Conservation (phyloP, 2,329 filamentous ascomycete genomes). For the Calonectria pauciramosa region DNA sequence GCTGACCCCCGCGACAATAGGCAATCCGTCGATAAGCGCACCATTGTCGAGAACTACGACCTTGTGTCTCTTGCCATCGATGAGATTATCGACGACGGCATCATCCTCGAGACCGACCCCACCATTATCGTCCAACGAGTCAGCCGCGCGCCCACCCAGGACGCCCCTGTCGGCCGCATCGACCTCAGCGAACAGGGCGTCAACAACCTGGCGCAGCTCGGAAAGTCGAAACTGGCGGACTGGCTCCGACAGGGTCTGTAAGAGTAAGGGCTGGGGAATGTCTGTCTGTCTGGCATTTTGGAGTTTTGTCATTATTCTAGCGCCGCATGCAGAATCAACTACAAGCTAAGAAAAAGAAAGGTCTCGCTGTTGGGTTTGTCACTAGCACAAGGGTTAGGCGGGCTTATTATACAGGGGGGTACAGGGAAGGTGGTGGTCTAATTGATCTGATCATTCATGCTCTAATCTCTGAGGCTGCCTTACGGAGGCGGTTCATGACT, state of each 20-base stretch:
- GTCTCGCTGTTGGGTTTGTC: slow-evolving; percentile 39
- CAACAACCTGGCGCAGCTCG: slow-evolving; percentile 93
- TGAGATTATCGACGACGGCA: slow-evolving; percentile 94
- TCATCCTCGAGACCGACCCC: slow-evolving; percentile 97
- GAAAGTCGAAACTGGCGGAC: slow-evolving; percentile 91
- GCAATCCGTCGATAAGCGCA: slow-evolving; percentile 97
- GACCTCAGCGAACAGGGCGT: slow-evolving; percentile 96
- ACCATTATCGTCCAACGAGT: slow-evolving; percentile 94
- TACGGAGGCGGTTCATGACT: slow-evolving; percentile 86
- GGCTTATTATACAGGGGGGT: slow-evolving; percentile 42
- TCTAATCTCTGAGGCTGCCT: slow-evolving; percentile 77
- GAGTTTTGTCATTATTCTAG: slow-evolving; percentile 48
- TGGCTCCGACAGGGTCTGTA: slow-evolving; percentile 88
- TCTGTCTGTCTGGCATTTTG: slow-evolving; percentile 34
- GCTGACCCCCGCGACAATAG: slow-evolving; percentile 58
- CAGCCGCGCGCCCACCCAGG: slow-evolving; percentile 90
- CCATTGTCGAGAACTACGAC: slow-evolving; percentile 98
- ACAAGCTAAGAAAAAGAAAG: slow-evolving; percentile 40
- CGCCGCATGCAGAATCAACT: slow-evolving; percentile 44
- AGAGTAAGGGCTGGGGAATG: slow-evolving; percentile 36
- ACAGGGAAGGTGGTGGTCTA: slow-evolving; percentile 44
- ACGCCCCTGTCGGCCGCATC: slow-evolving; percentile 93
- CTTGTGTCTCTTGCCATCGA: slow-evolving; percentile 94
- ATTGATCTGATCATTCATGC: slow-evolving; percentile 56
- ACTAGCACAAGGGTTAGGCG: slow-evolving; percentile 34